phyloP scores from a whole-genome alignment of 2,329 filamentous ascomycete genomes.

The Pyrenophora seminiperda region DNA sequence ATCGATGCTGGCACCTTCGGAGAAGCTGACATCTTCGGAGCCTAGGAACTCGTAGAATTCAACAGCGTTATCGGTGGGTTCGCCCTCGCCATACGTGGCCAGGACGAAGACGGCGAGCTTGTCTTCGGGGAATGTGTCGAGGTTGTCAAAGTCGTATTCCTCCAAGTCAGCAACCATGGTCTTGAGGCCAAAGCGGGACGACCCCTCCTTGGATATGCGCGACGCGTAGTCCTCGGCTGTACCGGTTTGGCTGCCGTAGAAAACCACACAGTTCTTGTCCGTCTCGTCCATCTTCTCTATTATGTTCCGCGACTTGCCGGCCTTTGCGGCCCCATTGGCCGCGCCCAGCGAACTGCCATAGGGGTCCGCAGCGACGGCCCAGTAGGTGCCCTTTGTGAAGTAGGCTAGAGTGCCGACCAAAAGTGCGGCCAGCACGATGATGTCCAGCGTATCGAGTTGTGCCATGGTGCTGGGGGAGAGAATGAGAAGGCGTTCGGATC shows the following conservation, averaged over 20 bases:
- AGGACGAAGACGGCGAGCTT: slow-evolving; percentile 95
- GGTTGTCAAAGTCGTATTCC: slow-evolving; percentile 95
- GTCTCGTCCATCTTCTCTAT: slow-evolving; percentile 94
- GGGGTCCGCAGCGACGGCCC: slow-evolving; percentile 86
- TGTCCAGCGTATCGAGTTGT: slow-evolving; percentile 93
- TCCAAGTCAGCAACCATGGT: slow-evolving; percentile 98
- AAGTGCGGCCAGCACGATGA: slow-evolving; percentile 85
- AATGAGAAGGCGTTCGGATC: slow-evolving; percentile 15
- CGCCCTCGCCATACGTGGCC: slow-evolving; percentile 96
- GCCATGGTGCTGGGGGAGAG: slow-evolving; percentile 68
- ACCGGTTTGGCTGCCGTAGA: slow-evolving; percentile 98
- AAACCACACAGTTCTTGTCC: slow-evolving; percentile 96
- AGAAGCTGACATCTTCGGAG: slow-evolving; percentile 80
- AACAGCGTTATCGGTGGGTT: slow-evolving; percentile 97
- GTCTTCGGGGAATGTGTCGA: slow-evolving; percentile 85
- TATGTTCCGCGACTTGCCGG: slow-evolving; percentile 87
- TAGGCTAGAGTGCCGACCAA: slow-evolving; percentile 89
- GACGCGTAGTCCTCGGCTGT: slow-evolving; percentile 99
- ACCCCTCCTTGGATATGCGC: slow-evolving; percentile 93
- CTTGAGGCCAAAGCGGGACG: slow-evolving; percentile 92
- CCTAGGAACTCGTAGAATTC: slow-evolving; percentile 98
- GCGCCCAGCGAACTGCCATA: slow-evolving; percentile 78
- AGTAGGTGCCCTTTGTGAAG: slow-evolving; percentile 96
- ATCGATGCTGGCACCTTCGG: slow-evolving; percentile 64
- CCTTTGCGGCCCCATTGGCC: slow-evolving; percentile 68